Base-by-base conservation (phyloP, 2,329 filamentous ascomycete species). In the Colletotrichum eremochloae region DNA sequence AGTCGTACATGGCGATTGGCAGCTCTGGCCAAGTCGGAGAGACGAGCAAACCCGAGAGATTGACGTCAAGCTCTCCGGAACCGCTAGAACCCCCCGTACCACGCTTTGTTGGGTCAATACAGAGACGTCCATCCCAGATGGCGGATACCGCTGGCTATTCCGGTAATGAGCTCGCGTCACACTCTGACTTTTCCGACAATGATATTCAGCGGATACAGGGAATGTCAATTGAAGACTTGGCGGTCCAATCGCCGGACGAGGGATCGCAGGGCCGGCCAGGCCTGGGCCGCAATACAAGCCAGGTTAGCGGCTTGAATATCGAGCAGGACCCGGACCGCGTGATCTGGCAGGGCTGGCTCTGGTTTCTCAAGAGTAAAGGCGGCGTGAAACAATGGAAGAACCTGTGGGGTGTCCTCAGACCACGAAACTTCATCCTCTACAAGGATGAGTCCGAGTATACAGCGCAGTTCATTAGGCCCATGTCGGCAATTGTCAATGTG, bases 381-480 rank as follows among this genome's bases (percentile, higher is more conserved):
- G 94, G 95, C 11, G 86, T 99, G 67, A 91, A 93, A 58, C 93
- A 97, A 78, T 99, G 96, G 96, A 98, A 97, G 85, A 92, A 94
- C 77, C 88, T 95, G 71, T 98, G 96, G 96, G 93, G 93, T 15
- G 96, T 98, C 0, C 87, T 99, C 63, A 93, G 96, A 42, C 92
- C 94, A 1, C 91, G 93, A 63, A 95, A 93, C 74, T 85, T 99
- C 42, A 93, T 94, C 20, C 88, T 98, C 36, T 99, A 99, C 86
- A 98, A 98, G 82, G 93, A 97, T 79, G 94, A 97, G 74, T 87
- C 91, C 75, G 96, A 99, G 83, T 98, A 98, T 81, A 92, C 93
- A 15, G 94, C 95, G 0, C 87, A 93, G 74, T 92, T 95, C 76
- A 93, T 99, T 76, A 85, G 98, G 44, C 90, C 93, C 5, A 90